These are phyloP conservation scores for Metschnikowia drakensbergensis DNA, from an alignment of 805 yeast species.

Conservation along the genomic window DNA sequence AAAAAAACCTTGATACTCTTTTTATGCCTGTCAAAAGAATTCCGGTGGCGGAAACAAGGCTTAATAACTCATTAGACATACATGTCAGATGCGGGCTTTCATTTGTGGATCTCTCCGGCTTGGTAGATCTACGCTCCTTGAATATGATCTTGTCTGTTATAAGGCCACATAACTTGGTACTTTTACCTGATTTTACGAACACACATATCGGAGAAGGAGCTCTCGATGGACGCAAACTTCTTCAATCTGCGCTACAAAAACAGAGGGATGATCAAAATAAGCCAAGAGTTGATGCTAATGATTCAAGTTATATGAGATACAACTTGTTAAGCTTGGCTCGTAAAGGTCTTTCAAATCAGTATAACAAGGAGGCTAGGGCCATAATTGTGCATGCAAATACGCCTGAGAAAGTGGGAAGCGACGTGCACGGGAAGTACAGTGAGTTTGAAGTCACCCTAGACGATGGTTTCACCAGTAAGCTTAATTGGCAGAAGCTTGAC, in stretches of 20 bases:
- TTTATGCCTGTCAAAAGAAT: constrained; percentile 49
- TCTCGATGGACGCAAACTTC: constrained; percentile 27
- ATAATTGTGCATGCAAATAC: constrained; percentile 35
- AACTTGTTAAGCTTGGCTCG: constrained; percentile 32
- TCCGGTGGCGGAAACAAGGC: constrained; percentile 17
- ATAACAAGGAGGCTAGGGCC: constrained; percentile 28
- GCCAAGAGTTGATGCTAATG: constrained; percentile 19
- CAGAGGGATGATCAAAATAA: constrained; percentile 27
- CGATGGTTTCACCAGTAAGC: constrained; percentile 51
- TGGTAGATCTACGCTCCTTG: constrained; percentile 79
- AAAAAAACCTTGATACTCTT: constrained; percentile 45
- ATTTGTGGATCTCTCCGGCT: constrained; percentile 76
- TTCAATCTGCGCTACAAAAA: constrained; percentile 27
- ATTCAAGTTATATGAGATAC: constrained; percentile 23
- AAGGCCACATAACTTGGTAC: constrained; percentile 69
- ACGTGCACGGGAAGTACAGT: constrained; percentile 40
- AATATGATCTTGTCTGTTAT: constrained; percentile 71
- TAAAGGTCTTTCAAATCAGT: constrained; percentile 23
- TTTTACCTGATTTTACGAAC: constrained; percentile 45
- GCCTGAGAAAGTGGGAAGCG: constrained; percentile 42
- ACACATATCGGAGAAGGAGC: constrained; percentile 17
- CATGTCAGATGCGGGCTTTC: constrained; percentile 66
- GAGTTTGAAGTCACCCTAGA: constrained; percentile 65
- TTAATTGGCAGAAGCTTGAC: constrained; percentile 81
- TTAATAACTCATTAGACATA: constrained; percentile 23